Base-by-base conservation (phyloP, 2,329 filamentous ascomycete species). In the Annulohypoxylon truncatum region DNA sequence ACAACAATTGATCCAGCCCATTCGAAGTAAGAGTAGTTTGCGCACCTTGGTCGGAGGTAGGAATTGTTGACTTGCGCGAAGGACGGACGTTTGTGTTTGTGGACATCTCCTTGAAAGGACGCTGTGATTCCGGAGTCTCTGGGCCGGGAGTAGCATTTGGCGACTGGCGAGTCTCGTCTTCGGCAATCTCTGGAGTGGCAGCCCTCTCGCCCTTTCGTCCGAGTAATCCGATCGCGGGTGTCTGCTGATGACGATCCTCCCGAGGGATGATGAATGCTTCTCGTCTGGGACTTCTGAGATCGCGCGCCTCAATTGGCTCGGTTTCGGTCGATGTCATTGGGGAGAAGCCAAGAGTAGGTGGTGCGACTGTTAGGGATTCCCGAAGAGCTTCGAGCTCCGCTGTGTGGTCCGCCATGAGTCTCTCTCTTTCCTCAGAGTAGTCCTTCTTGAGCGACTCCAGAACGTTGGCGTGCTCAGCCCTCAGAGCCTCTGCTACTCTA, bases 11-110 rank as follows among this genome's bases (percentile, higher is more conserved):
- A 71, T 97, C 94, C 68, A 97, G 93, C 60, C 91, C 89, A 52
- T 91, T 87, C 0, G 92, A 87, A n/a, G 93, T 96, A 28, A 97
- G 83, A 38, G 90, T 85, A 22, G 94, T 97, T 79, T 97, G 95
- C 12, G 92, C 91, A 56, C 90, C 87, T 70, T 91, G 90, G 73
- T 97, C 93, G 18, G 84, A 81, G 66, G 85, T 90, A 58, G 80
- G 77, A 40, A 80, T 67, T 20, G 76, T 55, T 20, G 69, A 73
- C 73, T 82, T 85, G 61, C 81, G 82, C 5, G 70, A 51, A 22
- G 79, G 73, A 18, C 80, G 80, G 54, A 78, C 73, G 63, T 77
- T 79, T 2, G 83, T 79, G 73, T 91, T 92, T 57, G 81, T 81
- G n/a, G 89, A 88, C 10, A 91, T 82, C 72, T 90, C 87, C 75